Evolutionary conservation across 345 rosid genomes (phyloP).

Genomic region (Mallotus nudiflorus): DNA sequence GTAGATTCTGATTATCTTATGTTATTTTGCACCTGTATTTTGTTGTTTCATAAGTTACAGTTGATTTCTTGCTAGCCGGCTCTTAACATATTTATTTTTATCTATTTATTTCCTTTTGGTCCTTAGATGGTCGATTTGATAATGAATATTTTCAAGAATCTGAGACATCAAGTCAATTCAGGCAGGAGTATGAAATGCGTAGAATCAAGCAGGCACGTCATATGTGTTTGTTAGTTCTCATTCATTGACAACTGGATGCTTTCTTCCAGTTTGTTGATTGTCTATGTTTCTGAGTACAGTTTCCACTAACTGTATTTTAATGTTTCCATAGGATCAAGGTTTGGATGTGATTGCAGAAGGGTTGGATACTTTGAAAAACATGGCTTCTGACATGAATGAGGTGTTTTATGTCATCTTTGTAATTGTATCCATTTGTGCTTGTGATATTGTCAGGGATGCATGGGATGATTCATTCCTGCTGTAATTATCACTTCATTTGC

Average conservation of each 20-base stretch:
- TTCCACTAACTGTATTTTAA: constrained; percentile 21
- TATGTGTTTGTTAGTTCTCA: constrained; percentile 9
- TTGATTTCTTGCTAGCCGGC: background rate
- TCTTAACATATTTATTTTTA: too few relatives aligned
- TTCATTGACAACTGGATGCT: constrained; percentile 14
- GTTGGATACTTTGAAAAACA: constrained; percentile 87
- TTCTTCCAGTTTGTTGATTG: background rate
- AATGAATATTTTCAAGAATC: constrained; percentile 83
- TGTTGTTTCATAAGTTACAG: background rate
- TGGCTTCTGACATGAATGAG: constrained; percentile 99
- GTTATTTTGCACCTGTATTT: background rate
- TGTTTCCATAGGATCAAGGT: constrained; percentile 79
- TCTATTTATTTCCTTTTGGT: constrained; percentile 4
- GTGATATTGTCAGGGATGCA: constrained; percentile 3
- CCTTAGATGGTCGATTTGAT: constrained; percentile 72
- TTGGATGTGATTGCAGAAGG: constrained; percentile 92
- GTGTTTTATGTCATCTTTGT: constrained; percentile 22
- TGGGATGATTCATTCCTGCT: background rate
- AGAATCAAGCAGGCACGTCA: constrained; percentile 77
- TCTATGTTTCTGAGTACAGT: background rate
- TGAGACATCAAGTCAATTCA: constrained; percentile 72
- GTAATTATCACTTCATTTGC: constrained; percentile 12
- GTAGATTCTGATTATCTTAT: background rate
- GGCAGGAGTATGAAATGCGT: constrained; percentile 96
- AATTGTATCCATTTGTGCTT: background rate